Evolutionary conservation across 176 grass and related monocot species (phyloP).

Genomic region (Oryza punctata): DNA sequence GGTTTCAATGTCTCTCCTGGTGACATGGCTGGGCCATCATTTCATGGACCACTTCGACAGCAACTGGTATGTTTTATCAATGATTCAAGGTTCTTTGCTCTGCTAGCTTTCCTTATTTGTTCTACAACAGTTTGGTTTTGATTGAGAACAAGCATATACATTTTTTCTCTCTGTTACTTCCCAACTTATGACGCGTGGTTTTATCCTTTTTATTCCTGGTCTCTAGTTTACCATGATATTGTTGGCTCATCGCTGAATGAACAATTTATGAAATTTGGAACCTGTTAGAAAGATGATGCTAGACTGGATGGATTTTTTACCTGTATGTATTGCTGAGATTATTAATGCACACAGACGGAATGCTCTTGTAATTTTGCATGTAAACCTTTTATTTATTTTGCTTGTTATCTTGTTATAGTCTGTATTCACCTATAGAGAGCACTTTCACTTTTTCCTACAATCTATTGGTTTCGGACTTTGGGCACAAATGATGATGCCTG

Average conservation of each 20-base stretch:
- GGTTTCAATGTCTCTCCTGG: conserved; percentile 29
- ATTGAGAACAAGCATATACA: conserved; percentile 12
- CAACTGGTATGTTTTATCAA: conserved; percentile 47
- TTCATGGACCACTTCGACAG: conserved; percentile 44
- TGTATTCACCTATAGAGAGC: background rate
- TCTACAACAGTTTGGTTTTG: conserved; percentile 17
- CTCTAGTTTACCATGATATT: conserved; percentile 4
- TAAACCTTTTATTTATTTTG: background rate
- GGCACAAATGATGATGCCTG: background rate
- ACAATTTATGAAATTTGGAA: background rate
- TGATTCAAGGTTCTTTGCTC: conserved; percentile 17
- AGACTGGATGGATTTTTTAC: background rate
- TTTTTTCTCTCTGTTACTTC: background rate
- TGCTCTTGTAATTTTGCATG: background rate
- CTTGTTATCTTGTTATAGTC: background rate
- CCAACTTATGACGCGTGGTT: conserved; percentile 7
- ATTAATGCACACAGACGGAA: background rate
- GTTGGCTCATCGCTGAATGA: conserved; percentile 1
- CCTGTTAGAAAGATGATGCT: background rate
- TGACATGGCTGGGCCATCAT: conserved; percentile 38
- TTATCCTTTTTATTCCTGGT: background rate
- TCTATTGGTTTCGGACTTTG: background rate
- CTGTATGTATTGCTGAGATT: background rate
- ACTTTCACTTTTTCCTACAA: background rate
- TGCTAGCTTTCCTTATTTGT: conserved; percentile 3